phyloP scores from a whole-genome alignment of 1,284 basidiomycete genomes.

The Caloboletus firmus region DNA sequence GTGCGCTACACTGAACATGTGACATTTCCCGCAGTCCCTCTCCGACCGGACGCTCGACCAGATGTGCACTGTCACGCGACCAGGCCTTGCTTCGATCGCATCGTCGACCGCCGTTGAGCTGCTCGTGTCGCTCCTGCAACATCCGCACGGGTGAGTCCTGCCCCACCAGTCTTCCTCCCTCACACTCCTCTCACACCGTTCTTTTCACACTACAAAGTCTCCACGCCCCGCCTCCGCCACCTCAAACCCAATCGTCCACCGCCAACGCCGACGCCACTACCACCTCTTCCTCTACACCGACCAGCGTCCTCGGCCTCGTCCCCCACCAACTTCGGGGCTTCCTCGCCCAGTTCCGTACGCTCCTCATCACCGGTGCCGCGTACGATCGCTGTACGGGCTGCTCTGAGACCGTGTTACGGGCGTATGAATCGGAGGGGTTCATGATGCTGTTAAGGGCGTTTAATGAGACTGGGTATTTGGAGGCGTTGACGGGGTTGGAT shows the following conservation, averaged over 20 bases:
- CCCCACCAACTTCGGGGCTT: constrained; percentile 95
- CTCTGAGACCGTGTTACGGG: constrained; percentile 72
- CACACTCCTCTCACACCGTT: not conserved
- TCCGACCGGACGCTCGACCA: constrained; percentile 96
- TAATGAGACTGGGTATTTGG: constrained; percentile 82
- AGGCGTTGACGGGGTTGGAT: constrained; percentile 83
- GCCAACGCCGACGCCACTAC: not conserved
- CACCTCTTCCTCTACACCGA: constrained; percentile 24
- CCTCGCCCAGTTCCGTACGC: constrained; percentile 81
- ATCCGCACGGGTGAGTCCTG: constrained; percentile 74
- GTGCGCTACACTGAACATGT: not conserved
- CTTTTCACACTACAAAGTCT: constrained; percentile 43
- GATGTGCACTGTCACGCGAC: constrained; percentile 99
- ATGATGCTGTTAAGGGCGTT: constrained; percentile 81
- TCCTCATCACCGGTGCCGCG: constrained; percentile 83
- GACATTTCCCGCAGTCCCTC: constrained; percentile 60
- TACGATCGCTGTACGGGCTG: constrained; percentile 92
- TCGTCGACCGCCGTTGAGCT: constrained; percentile 91
- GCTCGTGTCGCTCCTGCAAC: constrained; percentile 86
- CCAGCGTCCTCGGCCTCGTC: constrained; percentile 76
- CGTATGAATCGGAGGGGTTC: constrained; percentile 77
- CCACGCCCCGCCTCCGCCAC: constrained; percentile 65
- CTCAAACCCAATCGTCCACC: constrained; percentile 32
- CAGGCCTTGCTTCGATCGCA: constrained; percentile 91
- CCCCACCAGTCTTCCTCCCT: too few species aligned